Percentiles rank a stretch among this genome's conserved stretches.
These are phyloP conservation scores for Phalaenopsis aphrodite DNA, from an alignment of 106 monocot genomes.

Conservation along the genomic window DNA sequence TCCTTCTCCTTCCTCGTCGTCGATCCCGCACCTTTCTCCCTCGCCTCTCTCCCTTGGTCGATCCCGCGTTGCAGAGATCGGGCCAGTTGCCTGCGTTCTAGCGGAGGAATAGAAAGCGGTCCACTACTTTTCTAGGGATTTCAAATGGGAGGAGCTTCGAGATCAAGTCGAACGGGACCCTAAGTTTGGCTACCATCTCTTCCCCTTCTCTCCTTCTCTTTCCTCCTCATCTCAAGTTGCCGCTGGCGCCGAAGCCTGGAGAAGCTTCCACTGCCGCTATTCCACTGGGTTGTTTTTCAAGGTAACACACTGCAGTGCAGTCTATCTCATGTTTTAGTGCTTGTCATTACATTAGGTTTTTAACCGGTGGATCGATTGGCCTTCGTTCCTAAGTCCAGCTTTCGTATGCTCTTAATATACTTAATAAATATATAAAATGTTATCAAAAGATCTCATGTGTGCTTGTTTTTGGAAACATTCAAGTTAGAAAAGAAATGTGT, in stretches of 20 bases:
- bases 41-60: background rate
- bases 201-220: constrained; percentile 10
- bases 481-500: too few relatives aligned
- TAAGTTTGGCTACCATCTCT: constrained; percentile 50
- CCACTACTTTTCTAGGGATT: constrained; percentile 72
- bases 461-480: too few relatives aligned
- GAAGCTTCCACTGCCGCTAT: constrained; percentile 76
- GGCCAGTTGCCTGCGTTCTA: constrained; percentile 6
- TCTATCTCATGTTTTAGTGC: background rate
- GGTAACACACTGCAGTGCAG: constrained; percentile 14
- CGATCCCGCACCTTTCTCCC: too few relatives aligned
- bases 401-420: too few relatives aligned
- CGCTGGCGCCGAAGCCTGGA: constrained; percentile 52
- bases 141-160: constrained; percentile 70
- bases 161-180: constrained; percentile 47
- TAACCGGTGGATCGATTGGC: background rate
- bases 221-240: constrained; percentile 7
- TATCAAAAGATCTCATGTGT: too few relatives aligned
- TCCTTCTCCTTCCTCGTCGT: too few relatives aligned
- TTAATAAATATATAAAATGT: too few relatives aligned
- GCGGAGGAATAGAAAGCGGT: constrained; percentile 30
- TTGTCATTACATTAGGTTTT: background rate
- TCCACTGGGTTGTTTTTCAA: constrained; percentile 84
- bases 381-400: background rate
- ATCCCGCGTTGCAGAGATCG: background rate